phyloP scores from a whole-genome alignment of 371 early-diverging fungal genomes.

The Mortierella sp. region DNA sequence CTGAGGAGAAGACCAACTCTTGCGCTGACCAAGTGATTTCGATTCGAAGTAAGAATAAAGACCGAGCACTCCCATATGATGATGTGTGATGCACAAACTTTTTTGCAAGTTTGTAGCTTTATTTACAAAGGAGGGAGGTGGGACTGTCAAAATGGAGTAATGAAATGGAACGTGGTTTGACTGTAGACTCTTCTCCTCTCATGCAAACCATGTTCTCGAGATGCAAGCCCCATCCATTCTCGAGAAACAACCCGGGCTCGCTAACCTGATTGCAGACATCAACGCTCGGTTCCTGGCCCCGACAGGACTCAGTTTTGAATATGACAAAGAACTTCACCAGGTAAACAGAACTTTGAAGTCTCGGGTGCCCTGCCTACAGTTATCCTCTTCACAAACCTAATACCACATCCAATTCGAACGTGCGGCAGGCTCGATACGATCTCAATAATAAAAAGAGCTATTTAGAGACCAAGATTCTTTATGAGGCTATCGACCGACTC shows the following conservation, averaged over 20 bases:
- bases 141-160: neutral
- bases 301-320: slow-evolving; percentile 32
- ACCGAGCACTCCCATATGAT: slow-evolving; percentile 52
- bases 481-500: slow-evolving; percentile 38
- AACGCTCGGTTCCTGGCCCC: slow-evolving; percentile 33
- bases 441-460: slow-evolving; percentile 32
- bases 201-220: neutral
- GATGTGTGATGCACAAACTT: neutral
- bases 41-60: slow-evolving; percentile 51
- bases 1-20: slow-evolving; percentile 27
- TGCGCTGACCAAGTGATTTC: slow-evolving; percentile 51
- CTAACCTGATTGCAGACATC: slow-evolving; percentile 28
- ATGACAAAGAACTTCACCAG: slow-evolving; percentile 27
- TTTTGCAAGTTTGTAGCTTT: no score
- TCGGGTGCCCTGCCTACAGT: neutral
- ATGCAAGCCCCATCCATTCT: slow-evolving; percentile 5
- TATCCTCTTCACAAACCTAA: neutral
- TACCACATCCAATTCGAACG: neutral
- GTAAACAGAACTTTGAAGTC: slow-evolving; percentile 1
- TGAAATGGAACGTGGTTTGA: neutral
- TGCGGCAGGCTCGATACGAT: slow-evolving; percentile 23
- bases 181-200: no score
- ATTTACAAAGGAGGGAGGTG: no score
- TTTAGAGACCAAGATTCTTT: slow-evolving; percentile 30
- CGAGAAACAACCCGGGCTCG: slow-evolving; percentile 54